Percentiles rank a stretch among this genome's conserved stretches.
These are phyloP conservation scores for Lachancea mirantina DNA, from an alignment of 805 yeast genomes.

Conservation along the genomic window DNA sequence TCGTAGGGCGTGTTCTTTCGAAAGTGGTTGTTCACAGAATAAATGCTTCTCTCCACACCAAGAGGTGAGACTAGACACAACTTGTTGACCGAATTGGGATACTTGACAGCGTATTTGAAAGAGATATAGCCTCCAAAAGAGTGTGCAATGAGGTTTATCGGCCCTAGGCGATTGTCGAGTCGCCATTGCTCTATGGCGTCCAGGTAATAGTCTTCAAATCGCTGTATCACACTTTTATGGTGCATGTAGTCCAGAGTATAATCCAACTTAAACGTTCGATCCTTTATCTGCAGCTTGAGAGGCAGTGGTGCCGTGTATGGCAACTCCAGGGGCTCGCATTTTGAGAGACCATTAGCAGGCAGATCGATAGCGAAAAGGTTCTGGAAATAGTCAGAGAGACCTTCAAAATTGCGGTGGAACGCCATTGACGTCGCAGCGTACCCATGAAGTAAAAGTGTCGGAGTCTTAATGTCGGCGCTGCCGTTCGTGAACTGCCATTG, in stretches of 20 bases:
- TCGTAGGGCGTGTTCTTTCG: slow-evolving; percentile 14
- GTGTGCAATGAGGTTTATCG: slow-evolving; percentile 64
- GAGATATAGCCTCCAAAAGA: slow-evolving; percentile 76
- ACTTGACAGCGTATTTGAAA: slow-evolving; percentile 50
- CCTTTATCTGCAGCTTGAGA: slow-evolving; percentile 19
- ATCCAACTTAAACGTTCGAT: slow-evolving; percentile 12
- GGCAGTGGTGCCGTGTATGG: slow-evolving; percentile 8
- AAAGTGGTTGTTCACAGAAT: slow-evolving; percentile 40
- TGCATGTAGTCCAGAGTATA: slow-evolving; percentile 15
- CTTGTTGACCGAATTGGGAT: slow-evolving; percentile 48
- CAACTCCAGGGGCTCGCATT: slow-evolving; percentile 35
- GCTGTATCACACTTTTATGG: slow-evolving; percentile 19
- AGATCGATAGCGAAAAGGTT: slow-evolving; percentile 64
- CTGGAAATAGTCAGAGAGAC: slow-evolving; percentile 39
- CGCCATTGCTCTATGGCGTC: slow-evolving; percentile 65
- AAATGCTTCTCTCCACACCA: slow-evolving; percentile 66
- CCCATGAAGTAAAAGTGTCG: slow-evolving; percentile 70
- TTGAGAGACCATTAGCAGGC: slow-evolving; percentile 64
- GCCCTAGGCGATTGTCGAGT: slow-evolving; percentile 36
- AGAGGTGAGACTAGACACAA: slow-evolving; percentile 66
- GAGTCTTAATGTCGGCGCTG: slow-evolving; percentile 22
- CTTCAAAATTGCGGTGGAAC: slow-evolving; percentile 62
- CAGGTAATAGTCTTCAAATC: slow-evolving; percentile 50
- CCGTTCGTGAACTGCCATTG: slow-evolving; percentile 30
- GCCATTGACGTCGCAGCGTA: slow-evolving; percentile 89